Base-by-base conservation (phyloP, 257 asterid genomes). In the Vinca minor region DNA sequence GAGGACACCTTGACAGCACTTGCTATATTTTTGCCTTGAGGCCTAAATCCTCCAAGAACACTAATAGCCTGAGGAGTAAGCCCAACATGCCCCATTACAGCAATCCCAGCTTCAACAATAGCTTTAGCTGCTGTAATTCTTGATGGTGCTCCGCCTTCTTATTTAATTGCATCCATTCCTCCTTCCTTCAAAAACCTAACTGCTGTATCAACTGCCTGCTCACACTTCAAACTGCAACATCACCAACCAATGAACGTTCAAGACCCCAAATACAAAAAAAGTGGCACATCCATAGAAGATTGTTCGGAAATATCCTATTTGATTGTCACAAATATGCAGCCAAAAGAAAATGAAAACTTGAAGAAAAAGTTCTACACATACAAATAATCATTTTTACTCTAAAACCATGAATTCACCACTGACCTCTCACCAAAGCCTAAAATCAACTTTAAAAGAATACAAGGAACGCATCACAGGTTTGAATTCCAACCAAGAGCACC, bases 51-150 rank as follows among this genome's bases (percentile, higher is more conserved):
- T 65, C 98, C 96, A 66, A 92, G 89, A 74, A 85, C 98, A 71
- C 98, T 92, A 55, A 92, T 87, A 62, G 96, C 98, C 71, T 92
- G 98, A 50, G 98, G 98, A 4, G 98, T 92, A 68, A 92, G 91
- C 31, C 98, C 98, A 2, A 89, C 96, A 46, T 92, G 98, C 63
- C 96, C 96, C 54, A 92, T 89, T 42, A 92, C 98, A 8, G 98
- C 96, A 78, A 92, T 87, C 64, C 98, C 98, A 10, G 98, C 95
- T 63, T 87, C 95, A 21, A 92, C 98, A 28, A 92, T 92, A 68
- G 96, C 88, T 81, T 87, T 92, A 60, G 96, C 96, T 25, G 98
- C 98, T 5, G 96, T 78, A 34, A 92, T 89, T 76, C 98, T 83
- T 53, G 98, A 92, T 58, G 96, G 96, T 14, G 98, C 85, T 34